Evolutionary conservation across 2,329 filamentous ascomycete species (phyloP), one percentile per base, ranked within the genome.

Genomic region (Cytospora schulzeri): DNA sequence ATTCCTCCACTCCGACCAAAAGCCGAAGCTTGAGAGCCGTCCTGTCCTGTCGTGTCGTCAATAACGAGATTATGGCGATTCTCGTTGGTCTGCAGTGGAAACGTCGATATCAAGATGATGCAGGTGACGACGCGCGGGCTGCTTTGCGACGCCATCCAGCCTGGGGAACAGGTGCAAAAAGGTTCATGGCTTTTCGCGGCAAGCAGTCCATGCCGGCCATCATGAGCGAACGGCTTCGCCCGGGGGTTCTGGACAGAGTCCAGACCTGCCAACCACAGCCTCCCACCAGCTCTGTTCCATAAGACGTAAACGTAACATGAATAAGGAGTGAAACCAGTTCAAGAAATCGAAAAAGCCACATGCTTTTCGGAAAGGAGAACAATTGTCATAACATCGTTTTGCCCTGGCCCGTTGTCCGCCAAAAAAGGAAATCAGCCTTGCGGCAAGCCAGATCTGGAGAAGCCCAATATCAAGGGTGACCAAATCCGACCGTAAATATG

Each of bases 391-490:
- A 78, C 74, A 72, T 79, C 78, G 73, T 80, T 74, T 79, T 76
- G 72, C 77, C 74, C 74, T 72, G 71, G 74, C 66, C 76, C 75
- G 73, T 71, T 71, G 75, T 78, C 77, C 76, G 77, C 78, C 76
- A 76, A 79, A 76, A 78, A 77, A 48, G 9, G 45, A 48, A 77
- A 76, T 78, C 76, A 84, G 85, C 84, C 83, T 87, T 80, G 84
- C 83, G 83, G 84, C 83, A 84, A 83, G 80, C 81, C 80, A 85
- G 80, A 85, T 87, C 84, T 87, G 83, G 78, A 78, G 77, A 77
- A 75, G 77, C 80, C 76, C 74, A 74, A 74, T 76, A 74, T 76
- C 73, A 75, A 77, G 77, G 78, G 76, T 77, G 78, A 78, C 80
- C 80, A 80, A 82, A 82, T 80, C 77, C 75, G 78, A 80, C 77